Conservation (phyloP, 1,139 yeast genomes). For the Taphrina flavorubra region DNA sequence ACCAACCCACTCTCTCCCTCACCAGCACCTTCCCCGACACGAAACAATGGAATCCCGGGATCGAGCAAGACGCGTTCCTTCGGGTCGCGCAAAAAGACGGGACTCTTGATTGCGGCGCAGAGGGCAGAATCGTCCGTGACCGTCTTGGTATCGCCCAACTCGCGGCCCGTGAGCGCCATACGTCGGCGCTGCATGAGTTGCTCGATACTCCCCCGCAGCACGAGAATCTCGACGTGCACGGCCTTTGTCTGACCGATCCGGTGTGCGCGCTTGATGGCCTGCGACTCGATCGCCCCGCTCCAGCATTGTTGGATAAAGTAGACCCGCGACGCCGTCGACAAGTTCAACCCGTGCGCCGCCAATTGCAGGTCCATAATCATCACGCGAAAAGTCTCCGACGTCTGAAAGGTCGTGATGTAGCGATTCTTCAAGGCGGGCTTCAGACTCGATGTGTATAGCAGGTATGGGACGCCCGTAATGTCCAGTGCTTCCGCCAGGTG, state of each 20-base stretch:
- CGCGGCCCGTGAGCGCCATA: slow-evolving; percentile 13
- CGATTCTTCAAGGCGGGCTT: slow-evolving; percentile 60
- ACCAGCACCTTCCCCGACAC: background rate
- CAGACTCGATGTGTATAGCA: slow-evolving; percentile 68
- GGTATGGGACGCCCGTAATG: slow-evolving; percentile 63
- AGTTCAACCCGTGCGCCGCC: slow-evolving; percentile 74
- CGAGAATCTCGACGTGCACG: slow-evolving; percentile 69
- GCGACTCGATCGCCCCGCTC: slow-evolving; percentile 72
- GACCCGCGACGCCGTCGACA: slow-evolving; percentile 69
- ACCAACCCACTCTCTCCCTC: slow-evolving; percentile 18
- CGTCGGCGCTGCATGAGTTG: slow-evolving; percentile 62
- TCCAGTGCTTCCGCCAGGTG: slow-evolving; percentile 70
- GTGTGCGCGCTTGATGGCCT: slow-evolving; percentile 75
- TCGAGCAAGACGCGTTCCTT: background rate
- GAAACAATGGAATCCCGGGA: slow-evolving; percentile 12
- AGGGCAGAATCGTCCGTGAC: slow-evolving; percentile 28
- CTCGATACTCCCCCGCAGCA: slow-evolving; percentile 66
- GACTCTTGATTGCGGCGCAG: slow-evolving; percentile 21
- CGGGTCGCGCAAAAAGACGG: slow-evolving; percentile 7
- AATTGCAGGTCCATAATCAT: slow-evolving; percentile 70
- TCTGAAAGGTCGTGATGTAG: slow-evolving; percentile 61
- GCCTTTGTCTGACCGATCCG: slow-evolving; percentile 68
- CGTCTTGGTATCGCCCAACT: slow-evolving; percentile 28
- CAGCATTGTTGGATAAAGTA: slow-evolving; percentile 74
- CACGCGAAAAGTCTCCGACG: slow-evolving; percentile 58